Evolutionary conservation across 2,329 filamentous ascomycete genomes (phyloP).

Genomic region (Lachnellula suecica): DNA sequence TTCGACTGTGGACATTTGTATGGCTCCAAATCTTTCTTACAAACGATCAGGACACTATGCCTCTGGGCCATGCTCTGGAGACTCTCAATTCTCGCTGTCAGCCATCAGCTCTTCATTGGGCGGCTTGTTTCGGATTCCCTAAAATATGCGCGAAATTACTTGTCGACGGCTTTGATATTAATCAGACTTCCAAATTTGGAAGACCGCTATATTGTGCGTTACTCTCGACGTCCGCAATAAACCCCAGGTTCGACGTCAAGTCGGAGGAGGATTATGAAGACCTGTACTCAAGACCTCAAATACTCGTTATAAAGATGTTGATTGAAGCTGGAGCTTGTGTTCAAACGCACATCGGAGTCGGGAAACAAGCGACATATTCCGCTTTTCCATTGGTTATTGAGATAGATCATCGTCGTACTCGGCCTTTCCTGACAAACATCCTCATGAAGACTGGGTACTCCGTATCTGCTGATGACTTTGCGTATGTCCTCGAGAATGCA

Average conservation of each 20-base stretch:
- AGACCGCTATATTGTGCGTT: neutral
- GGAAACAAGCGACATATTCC: neutral
- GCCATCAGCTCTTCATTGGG: constrained; percentile 1
- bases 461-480: neutral
- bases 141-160: neutral
- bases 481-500: neutral
- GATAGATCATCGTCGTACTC: neutral
- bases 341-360: neutral
- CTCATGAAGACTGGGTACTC: neutral
- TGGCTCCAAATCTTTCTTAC: neutral
- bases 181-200: neutral
- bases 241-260: neutral
- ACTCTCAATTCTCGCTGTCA: too few relatives aligned
- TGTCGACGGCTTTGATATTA: neutral
- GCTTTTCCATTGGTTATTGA: neutral
- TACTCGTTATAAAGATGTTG: neutral
- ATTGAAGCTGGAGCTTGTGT: neutral
- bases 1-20: neutral
- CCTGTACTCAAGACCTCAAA: neutral
- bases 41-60: neutral
- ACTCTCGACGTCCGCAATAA: neutral
- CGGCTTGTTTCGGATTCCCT: neutral
- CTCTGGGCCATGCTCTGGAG: neutral
- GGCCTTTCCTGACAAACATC: neutral
- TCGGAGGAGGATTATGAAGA: too few relatives aligned